A percentile compares a stretch with the other conserved stretches of the same genome.
phyloP scores from a whole-genome alignment of 805 yeast genomes.

The Metschnikowia shivogae region DNA sequence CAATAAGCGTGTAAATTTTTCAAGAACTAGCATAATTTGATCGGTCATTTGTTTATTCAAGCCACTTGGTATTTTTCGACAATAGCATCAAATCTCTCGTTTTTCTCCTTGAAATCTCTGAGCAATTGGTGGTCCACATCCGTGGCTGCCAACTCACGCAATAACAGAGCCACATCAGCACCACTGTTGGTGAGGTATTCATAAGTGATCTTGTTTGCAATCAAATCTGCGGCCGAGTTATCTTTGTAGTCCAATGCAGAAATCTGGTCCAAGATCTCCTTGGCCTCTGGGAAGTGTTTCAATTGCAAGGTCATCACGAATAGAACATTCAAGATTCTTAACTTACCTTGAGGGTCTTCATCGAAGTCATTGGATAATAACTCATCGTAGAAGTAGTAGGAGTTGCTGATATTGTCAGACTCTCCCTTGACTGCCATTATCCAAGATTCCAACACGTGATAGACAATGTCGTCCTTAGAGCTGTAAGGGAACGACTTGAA shows the following conservation, averaged over 20 bases:
- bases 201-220: slow-evolving; percentile 64
- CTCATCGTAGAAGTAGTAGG: slow-evolving; percentile 74
- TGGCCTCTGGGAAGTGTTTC: slow-evolving; percentile 78
- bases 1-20: too few species aligned
- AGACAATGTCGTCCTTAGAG: slow-evolving; percentile 61
- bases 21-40: too few species aligned
- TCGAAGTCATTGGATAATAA: slow-evolving; percentile 50
- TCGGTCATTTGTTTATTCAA: background rate
- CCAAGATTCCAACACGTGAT: slow-evolving; percentile 79
- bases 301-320: slow-evolving; percentile 75
- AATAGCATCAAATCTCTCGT: slow-evolving; percentile 61
- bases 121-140: slow-evolving; percentile 57
- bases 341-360: slow-evolving; percentile 33
- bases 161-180: slow-evolving; percentile 44
- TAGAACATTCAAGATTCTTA: slow-evolving; percentile 48
- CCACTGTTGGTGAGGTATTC: slow-evolving; percentile 44
- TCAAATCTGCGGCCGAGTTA: slow-evolving; percentile 35
- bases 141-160: slow-evolving; percentile 41
- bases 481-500: slow-evolving; percentile 33
- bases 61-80: slow-evolving; percentile 50
- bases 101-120: slow-evolving; percentile 57
- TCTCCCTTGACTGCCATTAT: slow-evolving; percentile 36
- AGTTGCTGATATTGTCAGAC: slow-evolving; percentile 37
- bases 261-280: slow-evolving; percentile 48
- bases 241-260: slow-evolving; percentile 37